Evolutionary conservation across 2,329 filamentous ascomycete species (phyloP), one percentile per base, ranked within the genome.

Genomic region (Nemania abortiva): DNA sequence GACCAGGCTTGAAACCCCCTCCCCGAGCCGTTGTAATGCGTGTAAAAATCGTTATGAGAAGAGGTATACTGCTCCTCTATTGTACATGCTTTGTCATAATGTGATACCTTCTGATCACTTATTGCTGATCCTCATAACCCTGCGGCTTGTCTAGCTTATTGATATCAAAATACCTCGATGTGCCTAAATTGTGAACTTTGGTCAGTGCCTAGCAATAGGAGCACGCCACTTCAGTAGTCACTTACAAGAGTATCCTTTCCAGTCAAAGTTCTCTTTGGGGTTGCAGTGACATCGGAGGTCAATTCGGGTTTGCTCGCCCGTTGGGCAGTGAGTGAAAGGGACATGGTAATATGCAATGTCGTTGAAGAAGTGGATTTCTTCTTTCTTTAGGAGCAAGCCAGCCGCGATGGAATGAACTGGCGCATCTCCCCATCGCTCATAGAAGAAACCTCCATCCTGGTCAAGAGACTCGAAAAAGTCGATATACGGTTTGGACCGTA

Each of bases 311-410:
- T 97, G 88, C 82, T 98, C 94, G 63, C 92, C 92, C 0, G 94
- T 97, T 2, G 96, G 96, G 82, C 96, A 99, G 82, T 99, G 96
- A 4, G 95, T 98, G 81, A 99, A 99, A 24, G 96, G 96, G 27
- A 98, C 92, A 80, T 99, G 96, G 82, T 94, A 98, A 83, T 99
- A 99, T 68, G 93, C 95, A 77, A 99, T 99, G 78, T 99, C 95
- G 82, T 99, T 93, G 86, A 98, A 99, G 85, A 99, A 99, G 81
- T 99, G 96, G 71, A 99, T 90, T 80, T 99, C 91, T 58, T 96
- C 92, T 85, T 97, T 98, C 81, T 92, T 91, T 72, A 99, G 86
- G 81, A 98, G 88, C 49, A 99, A 84, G 69, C 88, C 88, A 2
- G 96, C 96, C 15, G 93, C 96, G 74, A 99, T 98, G n/a, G 95